phyloP scores from a whole-genome alignment of 169 alveolate species.

The Plasmodium gonderi region DNA sequence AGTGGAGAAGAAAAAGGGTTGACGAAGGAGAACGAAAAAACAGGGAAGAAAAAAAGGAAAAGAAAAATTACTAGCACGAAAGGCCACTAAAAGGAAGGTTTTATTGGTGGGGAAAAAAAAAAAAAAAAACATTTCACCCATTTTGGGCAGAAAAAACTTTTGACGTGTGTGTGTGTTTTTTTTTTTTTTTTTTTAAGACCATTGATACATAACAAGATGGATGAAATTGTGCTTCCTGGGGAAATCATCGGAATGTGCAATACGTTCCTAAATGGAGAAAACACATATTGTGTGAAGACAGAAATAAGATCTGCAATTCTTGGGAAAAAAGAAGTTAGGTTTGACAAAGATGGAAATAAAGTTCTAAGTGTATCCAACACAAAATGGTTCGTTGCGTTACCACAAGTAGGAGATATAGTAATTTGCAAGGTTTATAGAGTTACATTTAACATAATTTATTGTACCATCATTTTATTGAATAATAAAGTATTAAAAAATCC shows the following conservation, averaged over 20 bases:
- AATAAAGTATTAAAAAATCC: slow-evolving; percentile 9
- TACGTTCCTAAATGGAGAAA: slow-evolving; percentile 17
- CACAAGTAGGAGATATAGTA: slow-evolving; percentile 66
- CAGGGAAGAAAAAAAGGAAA: too few relatives aligned
- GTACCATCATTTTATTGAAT: slow-evolving; percentile 11
- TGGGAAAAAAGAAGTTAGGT: slow-evolving; percentile 10
- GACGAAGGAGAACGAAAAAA: too few relatives aligned
- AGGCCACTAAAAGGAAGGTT: too few relatives aligned
- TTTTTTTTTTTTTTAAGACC: too few relatives aligned
- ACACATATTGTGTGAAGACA: slow-evolving; percentile 23
- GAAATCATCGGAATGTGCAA: slow-evolving; percentile 15
- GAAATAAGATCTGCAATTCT: slow-evolving; percentile 65
- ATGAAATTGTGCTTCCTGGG: slow-evolving; percentile 66
- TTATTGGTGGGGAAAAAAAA: slow-evolving; percentile 1
- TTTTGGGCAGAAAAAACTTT: neutral
- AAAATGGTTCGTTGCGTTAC: slow-evolving; percentile 9
- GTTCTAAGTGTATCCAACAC: slow-evolving; percentile 22
- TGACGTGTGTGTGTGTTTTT: too few relatives aligned
- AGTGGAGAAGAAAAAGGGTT: too few relatives aligned
- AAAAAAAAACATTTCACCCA: neutral
- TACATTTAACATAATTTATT: slow-evolving; percentile 43
- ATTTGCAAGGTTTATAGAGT: slow-evolving; percentile 48
- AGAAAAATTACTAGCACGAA: too few relatives aligned
- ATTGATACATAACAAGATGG: neutral
- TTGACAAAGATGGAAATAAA: neutral